Evolutionary conservation across 1,284 basidiomycete species (phyloP), one percentile per base, ranked within the genome.

Genomic region (Fomitopsis pinicola): DNA sequence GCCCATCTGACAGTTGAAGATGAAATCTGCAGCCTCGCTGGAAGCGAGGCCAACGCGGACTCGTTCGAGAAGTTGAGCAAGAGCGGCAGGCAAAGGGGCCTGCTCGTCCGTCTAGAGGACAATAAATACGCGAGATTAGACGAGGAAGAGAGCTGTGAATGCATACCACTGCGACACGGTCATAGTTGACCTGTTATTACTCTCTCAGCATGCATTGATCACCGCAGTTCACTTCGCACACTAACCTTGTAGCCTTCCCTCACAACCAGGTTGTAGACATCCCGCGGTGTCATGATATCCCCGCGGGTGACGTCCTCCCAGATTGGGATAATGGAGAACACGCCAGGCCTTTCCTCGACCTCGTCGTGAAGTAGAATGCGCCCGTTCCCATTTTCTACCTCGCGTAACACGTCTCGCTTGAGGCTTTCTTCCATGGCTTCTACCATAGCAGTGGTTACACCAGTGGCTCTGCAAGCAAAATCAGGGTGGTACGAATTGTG

Each of bases 341-440:
- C 83, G 1, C 97, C 97, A 0, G 95, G 92, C 35, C 92, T 84
- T 63, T 95, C 95, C 74, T 98, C 95, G 6, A 97, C 85, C 76
- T 99, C 97, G 71, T 99, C 97, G 67, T 99, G 97, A 1, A 97
- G 81, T 4, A 99, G 78, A 42, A 99, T 86, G 35, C 94, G 86
- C 2, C 96, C 95, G 33, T 84, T 77, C n/a, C 88, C 84, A 57
- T 80, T 76, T 53, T 81, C 79, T 33, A 96, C 81, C 75, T 99
- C 97, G 2, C 83, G 80, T 22, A 98, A 77, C 15, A 99, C 87
- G 69, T 99, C 97, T 52, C 84, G 82, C 78, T 99, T 98, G 70
- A 99, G 87, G 63, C 82, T 88, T 46, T 83, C 75, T 67, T 99
- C 97, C 93, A 99, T 98, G 22, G 84, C 81, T 74, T 99, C 97